Evolutionary conservation across 768 basidiomycete species (phyloP).

Genomic region (Amyloporia xantha): DNA sequence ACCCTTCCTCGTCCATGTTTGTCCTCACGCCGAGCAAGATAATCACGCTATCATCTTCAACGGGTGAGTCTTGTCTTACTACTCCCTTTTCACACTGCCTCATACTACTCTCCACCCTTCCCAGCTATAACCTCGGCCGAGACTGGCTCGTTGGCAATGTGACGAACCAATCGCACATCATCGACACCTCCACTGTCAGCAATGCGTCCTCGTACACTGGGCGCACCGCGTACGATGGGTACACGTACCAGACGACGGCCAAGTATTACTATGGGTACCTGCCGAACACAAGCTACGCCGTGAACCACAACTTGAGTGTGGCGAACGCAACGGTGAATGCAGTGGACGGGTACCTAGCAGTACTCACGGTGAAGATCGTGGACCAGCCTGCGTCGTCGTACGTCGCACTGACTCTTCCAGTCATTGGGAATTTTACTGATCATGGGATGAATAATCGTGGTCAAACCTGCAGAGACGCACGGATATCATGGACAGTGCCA

Average conservation of each 20-base stretch:
- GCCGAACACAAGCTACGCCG: slow-evolving; percentile 57
- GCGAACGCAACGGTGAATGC: slow-evolving; percentile 46
- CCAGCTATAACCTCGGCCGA: slow-evolving; percentile 73
- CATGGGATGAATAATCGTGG: no score
- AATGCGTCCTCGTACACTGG: slow-evolving; percentile 58
- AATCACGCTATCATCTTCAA: slow-evolving; percentile 67
- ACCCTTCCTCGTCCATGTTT: not conserved
- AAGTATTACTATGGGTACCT: slow-evolving; percentile 65
- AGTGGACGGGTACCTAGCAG: slow-evolving; percentile 77
- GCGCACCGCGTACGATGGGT: slow-evolving; percentile 55
- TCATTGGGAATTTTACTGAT: no score
- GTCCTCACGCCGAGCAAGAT: slow-evolving; percentile 24
- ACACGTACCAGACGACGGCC: slow-evolving; percentile 67
- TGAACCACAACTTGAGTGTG: slow-evolving; percentile 63
- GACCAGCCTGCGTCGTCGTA: slow-evolving; percentile 21
- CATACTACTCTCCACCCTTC: not conserved
- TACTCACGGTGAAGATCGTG: slow-evolving; percentile 67
- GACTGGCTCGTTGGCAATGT: slow-evolving; percentile 86
- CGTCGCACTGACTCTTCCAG: not conserved
- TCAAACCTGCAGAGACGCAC: not conserved
- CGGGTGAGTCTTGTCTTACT: slow-evolving; percentile 37
- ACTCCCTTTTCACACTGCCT: not conserved
- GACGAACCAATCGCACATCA: slow-evolving; percentile 38
- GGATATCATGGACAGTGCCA: not conserved
- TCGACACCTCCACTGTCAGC: slow-evolving; percentile 43